These are phyloP conservation scores for Pseudocercospora cruenta DNA, from an alignment of 2,329 filamentous ascomycete genomes.

Conservation along the genomic window DNA sequence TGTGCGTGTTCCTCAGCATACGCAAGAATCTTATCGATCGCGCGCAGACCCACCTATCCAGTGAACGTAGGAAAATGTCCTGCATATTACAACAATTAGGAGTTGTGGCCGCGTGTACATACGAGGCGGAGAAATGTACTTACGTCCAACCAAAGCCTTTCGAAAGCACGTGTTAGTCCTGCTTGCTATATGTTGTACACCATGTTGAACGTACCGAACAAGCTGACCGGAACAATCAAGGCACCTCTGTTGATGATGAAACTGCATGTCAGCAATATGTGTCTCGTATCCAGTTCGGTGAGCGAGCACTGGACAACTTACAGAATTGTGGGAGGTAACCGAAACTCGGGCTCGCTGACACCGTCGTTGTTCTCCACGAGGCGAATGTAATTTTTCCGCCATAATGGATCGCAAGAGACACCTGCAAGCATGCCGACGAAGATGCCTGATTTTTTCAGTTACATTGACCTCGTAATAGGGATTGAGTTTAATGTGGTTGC, in stretches of 20 bases:
- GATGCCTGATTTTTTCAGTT: conserved; percentile 51
- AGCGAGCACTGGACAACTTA: conserved; percentile 23
- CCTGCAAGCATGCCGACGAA: conserved; percentile 69
- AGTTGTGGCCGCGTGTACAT: conserved; percentile 12
- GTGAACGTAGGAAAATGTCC: conserved; percentile 17
- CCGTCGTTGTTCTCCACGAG: conserved; percentile 61
- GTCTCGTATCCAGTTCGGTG: conserved; percentile 5
- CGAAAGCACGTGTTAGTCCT: conserved; percentile 21
- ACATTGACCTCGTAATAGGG: background rate
- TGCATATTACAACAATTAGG: background rate
- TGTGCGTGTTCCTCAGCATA: conserved; percentile 33
- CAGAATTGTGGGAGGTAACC: conserved; percentile 67
- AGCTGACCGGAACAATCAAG: conserved; percentile 73
- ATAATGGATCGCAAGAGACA: conserved; percentile 67
- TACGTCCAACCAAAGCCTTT: conserved; percentile 30
- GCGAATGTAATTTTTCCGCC: conserved; percentile 59
- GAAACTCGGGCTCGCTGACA: conserved; percentile 81
- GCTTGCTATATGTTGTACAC: conserved; percentile 6
- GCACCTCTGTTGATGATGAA: conserved; percentile 56
- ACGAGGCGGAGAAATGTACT: conserved; percentile 14
- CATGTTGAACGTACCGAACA: conserved; percentile 66
- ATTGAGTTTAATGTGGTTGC: background rate
- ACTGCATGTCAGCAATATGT: conserved; percentile 17
- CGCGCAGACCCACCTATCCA: conserved; percentile 25
- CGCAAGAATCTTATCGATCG: conserved; percentile 23